A percentile compares a stretch with the other conserved stretches of the same genome.
Conservation (phyloP, 306 rosid species). For the Malus orientalis region DNA sequence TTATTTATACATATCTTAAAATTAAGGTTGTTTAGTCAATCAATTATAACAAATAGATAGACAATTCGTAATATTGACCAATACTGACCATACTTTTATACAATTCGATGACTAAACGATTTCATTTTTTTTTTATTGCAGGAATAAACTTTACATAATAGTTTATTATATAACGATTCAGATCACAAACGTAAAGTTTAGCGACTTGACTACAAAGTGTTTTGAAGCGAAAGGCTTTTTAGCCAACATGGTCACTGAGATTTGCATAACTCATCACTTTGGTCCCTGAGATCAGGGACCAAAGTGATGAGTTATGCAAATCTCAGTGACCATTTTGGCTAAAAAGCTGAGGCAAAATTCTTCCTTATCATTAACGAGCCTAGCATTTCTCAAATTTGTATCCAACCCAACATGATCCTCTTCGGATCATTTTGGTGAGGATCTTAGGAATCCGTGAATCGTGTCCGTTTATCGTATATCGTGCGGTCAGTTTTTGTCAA, state of each 20-base stretch:
- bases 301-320: too few species aligned
- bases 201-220: not conserved
- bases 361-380: not conserved
- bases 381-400: not conserved
- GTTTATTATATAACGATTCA: not conserved
- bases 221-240: not conserved
- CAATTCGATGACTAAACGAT: not conserved
- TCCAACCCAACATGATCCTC: not conserved
- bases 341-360: too few species aligned
- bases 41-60: not conserved
- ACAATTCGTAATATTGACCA: not conserved
- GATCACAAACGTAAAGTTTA: not conserved
- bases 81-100: not conserved
- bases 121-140: too few species aligned
- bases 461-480: too few species aligned
- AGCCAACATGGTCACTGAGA: too few species aligned
- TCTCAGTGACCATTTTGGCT: too few species aligned
- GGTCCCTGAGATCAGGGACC: too few species aligned
- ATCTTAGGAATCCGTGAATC: too few species aligned
- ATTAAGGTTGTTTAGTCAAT: not conserved
- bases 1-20: not conserved
- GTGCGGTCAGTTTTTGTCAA: too few species aligned
- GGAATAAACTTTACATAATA: not conserved
- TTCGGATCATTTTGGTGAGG: accelerated
- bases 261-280: too few species aligned